Evolutionary conservation across 768 basidiomycete species (phyloP), one percentile per base, ranked within the genome.

Genomic region (Tephrocybe sp.): DNA sequence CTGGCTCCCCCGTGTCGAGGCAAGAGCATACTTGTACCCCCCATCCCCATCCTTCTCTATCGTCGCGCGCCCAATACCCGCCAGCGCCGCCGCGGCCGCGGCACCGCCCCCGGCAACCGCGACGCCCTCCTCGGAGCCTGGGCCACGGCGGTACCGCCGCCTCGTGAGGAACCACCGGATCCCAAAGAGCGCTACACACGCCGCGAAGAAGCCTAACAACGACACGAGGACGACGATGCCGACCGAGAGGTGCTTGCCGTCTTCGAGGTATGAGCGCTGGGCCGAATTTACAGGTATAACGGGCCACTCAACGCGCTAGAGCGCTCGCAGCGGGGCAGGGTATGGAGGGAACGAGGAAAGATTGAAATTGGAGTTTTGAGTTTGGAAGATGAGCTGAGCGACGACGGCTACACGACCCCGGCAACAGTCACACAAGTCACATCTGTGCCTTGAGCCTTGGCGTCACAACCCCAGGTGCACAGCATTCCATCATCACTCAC

Each of bases 221-320:
- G 75, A 79, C 31, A 89, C 69, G 19, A 89, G 72, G 4, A 87
- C 78, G 45, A 81, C 75, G 46, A 89, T 64, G 4, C 86, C 89
- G 4, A 87, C 72, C 1, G 75, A 78, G 4, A 83, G 58, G 53
- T 72, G 73, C 46, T 72, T 68, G 17, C 68, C 69, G 0, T 33
- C 16, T n/a, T n/a, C n/a, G n/a, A n/a, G n/a, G n/a, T n/a, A n/a
- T n/a, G 26, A 26, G 26, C 26, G 26, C 26, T 26, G 26, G 26
- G 26, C 26, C n/a, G n/a, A n/a, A n/a, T n/a, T 26, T 26, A 26
- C 26, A 3, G 26, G 26, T 26, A 26, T 26, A 26, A 26, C 26
- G 26, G 26, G 26, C 26, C 26, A 4, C 26, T 26, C 26, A 7
- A 26, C 26, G 26, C 26, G 26, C 26, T 26, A 26, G 4, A 26